A percentile compares a stretch with the other conserved stretches of the same genome.
Evolutionary conservation across 177 flowering plant species (phyloP).

Genomic region (Vitis hybrid): DNA sequence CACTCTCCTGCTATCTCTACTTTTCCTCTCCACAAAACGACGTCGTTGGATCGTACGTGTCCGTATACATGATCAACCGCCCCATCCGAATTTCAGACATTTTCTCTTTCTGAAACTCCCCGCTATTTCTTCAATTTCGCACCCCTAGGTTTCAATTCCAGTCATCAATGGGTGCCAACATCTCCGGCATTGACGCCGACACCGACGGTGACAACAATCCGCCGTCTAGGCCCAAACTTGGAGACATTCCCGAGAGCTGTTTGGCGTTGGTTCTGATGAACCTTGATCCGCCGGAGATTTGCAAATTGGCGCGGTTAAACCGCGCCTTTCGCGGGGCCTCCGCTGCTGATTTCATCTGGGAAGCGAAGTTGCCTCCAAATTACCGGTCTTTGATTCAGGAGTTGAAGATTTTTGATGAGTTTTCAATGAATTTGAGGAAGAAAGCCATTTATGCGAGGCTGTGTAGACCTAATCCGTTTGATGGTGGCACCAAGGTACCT

Average conservation of each 20-base stretch:
- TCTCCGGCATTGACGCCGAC: slow-evolving; percentile 11
- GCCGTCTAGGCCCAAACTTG: slow-evolving; percentile 25
- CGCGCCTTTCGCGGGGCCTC: slow-evolving; percentile 48
- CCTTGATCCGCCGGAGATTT: slow-evolving; percentile 50
- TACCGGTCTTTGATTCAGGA: slow-evolving; percentile 20
- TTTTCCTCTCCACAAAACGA: too few relatives aligned
- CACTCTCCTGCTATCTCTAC: too few relatives aligned
- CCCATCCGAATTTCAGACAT: too few relatives aligned
- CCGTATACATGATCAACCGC: too few relatives aligned
- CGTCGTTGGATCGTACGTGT: too few relatives aligned
- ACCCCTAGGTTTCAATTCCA: slow-evolving; percentile 12
- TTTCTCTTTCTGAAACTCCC: slow-evolving; percentile 9
- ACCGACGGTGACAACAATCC: background rate
- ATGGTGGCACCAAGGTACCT: slow-evolving; percentile 48
- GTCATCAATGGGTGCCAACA: slow-evolving; percentile 25
- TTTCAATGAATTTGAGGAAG: slow-evolving; percentile 15
- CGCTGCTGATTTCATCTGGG: slow-evolving; percentile 55
- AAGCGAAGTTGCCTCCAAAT: slow-evolving; percentile 41
- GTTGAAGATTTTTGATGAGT: slow-evolving; percentile 6
- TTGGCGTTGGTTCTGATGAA: slow-evolving; percentile 31
- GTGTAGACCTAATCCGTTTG: slow-evolving; percentile 35
- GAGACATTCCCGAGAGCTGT: slow-evolving; percentile 54
- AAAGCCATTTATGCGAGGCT: slow-evolving; percentile 43
- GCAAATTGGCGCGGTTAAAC: slow-evolving; percentile 43
- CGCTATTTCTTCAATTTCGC: slow-evolving; percentile 9